Percentiles rank a stretch among this genome's conserved stretches.
Conservation (phyloP, 495 filamentous ascomycete species). For the Cenococcum geophilum region DNA sequence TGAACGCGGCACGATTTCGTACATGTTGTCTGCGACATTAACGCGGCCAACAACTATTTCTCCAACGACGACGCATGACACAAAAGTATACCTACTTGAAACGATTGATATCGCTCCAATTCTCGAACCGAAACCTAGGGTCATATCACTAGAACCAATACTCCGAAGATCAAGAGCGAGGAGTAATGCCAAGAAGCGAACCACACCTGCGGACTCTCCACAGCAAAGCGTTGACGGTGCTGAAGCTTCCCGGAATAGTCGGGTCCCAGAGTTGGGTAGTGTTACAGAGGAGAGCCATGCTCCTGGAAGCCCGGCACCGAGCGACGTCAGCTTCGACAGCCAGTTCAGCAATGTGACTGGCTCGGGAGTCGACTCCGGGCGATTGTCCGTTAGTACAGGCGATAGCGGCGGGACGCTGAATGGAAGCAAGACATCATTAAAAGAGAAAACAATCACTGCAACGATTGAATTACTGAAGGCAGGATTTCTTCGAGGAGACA, state of each 20-base stretch:
- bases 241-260: conserved; percentile 18
- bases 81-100: conserved; percentile 73
- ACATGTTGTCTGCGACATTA: conserved; percentile 80
- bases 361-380: conserved; percentile 39
- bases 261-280: conserved; percentile 27
- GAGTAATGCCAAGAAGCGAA: conserved; percentile 28
- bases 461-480: conserved; percentile 76
- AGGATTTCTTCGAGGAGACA: conserved; percentile 82
- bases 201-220: conserved; percentile 5
- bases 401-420: neutral
- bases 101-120: conserved; percentile 54
- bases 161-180: conserved; percentile 49
- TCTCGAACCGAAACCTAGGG: conserved; percentile 54
- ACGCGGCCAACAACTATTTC: conserved; percentile 85
- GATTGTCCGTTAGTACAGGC: conserved; percentile 33
- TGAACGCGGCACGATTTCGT: conserved; percentile 87
- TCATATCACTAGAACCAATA: conserved; percentile 75
- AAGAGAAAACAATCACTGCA: conserved; percentile 69
- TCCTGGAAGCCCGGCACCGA: conserved; percentile 49
- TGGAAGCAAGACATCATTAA: conserved; percentile 8
- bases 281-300: conserved; percentile 24
- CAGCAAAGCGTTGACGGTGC: conserved; percentile 1
- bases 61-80: conserved; percentile 68
- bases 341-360: conserved; percentile 48
- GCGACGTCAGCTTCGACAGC: conserved; percentile 60